Percentiles rank a stretch among this genome's conserved stretches.
These are phyloP conservation scores for Talaromyces sp. DNA, from an alignment of 2,329 filamentous ascomycete species.

Conservation along the genomic window DNA sequence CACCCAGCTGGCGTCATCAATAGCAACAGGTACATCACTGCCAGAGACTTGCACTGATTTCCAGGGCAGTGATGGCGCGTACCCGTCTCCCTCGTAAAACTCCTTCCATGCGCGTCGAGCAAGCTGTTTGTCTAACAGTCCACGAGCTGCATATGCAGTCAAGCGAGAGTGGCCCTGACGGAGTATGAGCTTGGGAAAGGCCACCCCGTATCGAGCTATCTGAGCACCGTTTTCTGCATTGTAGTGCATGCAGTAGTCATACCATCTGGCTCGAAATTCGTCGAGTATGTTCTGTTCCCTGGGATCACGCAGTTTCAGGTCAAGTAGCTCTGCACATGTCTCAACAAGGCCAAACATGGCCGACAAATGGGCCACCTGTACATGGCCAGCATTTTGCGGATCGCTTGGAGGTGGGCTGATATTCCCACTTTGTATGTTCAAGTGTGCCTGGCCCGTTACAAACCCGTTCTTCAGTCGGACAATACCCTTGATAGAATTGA, in stretches of 20 bases:
- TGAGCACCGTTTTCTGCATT: slow-evolving; percentile 51
- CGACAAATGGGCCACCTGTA: slow-evolving; percentile 55
- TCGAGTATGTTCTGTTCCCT: slow-evolving; percentile 27
- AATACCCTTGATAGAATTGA: slow-evolving; percentile 50
- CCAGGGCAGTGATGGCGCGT: slow-evolving; percentile 15
- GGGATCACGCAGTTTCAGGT: slow-evolving; percentile 47
- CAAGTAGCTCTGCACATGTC: slow-evolving; percentile 54
- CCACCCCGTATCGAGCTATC: slow-evolving; percentile 49
- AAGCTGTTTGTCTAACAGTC: slow-evolving; percentile 46
- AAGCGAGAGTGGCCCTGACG: slow-evolving; percentile 58
- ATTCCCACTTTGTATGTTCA: slow-evolving; percentile 49
- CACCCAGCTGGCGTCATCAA: slow-evolving; percentile 57
- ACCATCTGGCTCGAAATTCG: slow-evolving; percentile 54
- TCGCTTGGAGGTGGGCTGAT: slow-evolving; percentile 54
- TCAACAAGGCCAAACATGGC: slow-evolving; percentile 59
- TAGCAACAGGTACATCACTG: slow-evolving; percentile 44
- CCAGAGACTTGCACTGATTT: slow-evolving; percentile 40
- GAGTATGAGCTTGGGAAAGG: slow-evolving; percentile 49
- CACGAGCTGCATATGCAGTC: slow-evolving; percentile 52
- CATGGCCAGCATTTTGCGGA: slow-evolving; percentile 49
- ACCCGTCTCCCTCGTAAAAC: slow-evolving; percentile 37
- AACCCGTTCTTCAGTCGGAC: slow-evolving; percentile 57
- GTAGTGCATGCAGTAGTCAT: slow-evolving; percentile 61
- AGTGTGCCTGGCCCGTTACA: slow-evolving; percentile 54
- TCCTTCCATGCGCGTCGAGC: slow-evolving; percentile 54